These are phyloP conservation scores for Trichoderma atrobrunneum DNA, from an alignment of 2,329 filamentous ascomycete genomes.

Conservation along the genomic window DNA sequence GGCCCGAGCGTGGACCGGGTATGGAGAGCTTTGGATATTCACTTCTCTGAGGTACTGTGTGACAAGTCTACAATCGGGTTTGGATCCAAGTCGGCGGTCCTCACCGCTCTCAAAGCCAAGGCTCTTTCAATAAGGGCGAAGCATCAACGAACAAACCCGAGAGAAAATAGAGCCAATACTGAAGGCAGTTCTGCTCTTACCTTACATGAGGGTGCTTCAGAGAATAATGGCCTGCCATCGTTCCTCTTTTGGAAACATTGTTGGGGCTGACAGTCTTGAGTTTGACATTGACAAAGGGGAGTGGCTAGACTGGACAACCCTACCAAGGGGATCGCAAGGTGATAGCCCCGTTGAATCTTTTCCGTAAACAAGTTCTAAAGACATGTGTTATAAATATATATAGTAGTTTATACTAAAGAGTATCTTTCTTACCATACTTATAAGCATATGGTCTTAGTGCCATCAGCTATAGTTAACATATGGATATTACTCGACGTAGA, in stretches of 20 bases:
- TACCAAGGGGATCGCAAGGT: neutral
- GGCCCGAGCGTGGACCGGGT: neutral
- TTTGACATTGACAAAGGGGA: neutral
- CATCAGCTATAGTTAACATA: too few species aligned
- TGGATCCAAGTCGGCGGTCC: neutral
- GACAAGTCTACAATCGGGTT: neutral
- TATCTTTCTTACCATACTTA: too few species aligned
- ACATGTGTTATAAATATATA: neutral
- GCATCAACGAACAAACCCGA: neutral
- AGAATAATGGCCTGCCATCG: neutral
- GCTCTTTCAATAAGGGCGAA: neutral
- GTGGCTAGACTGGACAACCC: neutral
- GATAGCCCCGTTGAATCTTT: neutral
- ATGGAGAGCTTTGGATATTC: neutral
- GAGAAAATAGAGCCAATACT: neutral
- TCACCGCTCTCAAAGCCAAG: neutral
- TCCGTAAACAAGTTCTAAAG: neutral
- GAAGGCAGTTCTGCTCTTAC: neutral
- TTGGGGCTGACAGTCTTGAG: neutral
- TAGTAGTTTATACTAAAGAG: neutral
- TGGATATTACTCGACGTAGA: too few species aligned
- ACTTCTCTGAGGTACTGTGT: neutral
- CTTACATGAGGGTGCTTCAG: neutral
- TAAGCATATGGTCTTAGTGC: too few species aligned
- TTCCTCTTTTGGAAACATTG: neutral